These are phyloP conservation scores for Gynandropsis gynandra DNA, from an alignment of 345 rosid species.

Conservation along the genomic window DNA sequence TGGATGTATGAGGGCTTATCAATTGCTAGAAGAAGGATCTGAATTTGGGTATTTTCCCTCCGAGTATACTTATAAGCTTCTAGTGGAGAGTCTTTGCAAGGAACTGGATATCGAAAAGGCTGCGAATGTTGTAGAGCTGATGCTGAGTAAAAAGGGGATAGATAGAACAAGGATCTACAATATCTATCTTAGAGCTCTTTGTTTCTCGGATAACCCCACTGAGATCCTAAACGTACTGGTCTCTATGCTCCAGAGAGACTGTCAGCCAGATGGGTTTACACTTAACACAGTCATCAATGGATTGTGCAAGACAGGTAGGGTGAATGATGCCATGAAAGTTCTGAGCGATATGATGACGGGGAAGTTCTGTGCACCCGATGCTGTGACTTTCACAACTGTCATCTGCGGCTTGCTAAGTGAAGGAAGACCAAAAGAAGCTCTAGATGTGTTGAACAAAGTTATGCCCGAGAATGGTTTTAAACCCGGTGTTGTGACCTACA, in stretches of 20 bases:
- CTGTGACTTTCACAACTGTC: conserved; percentile 60
- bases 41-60: conserved; percentile 58
- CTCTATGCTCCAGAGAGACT: conserved; percentile 62
- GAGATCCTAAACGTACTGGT: conserved; percentile 65
- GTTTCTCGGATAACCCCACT: conserved; percentile 46
- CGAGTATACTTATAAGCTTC: conserved; percentile 60
- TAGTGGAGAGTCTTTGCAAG: conserved; percentile 63
- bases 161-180: conserved; percentile 61
- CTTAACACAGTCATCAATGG: conserved; percentile 75
- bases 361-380: conserved; percentile 68
- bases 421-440: conserved; percentile 57
- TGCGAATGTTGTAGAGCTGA: conserved; percentile 40
- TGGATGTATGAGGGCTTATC: conserved; percentile 73
- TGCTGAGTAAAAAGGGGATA: conserved; percentile 50
- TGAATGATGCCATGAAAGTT: conserved; percentile 64
- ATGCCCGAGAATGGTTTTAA: conserved; percentile 44
- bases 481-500: conserved; percentile 63
- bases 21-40: conserved; percentile 65
- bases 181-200: conserved; percentile 66
- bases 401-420: conserved; percentile 51
- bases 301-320: conserved; percentile 64
- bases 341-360: conserved; percentile 68
- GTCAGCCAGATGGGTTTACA: conserved; percentile 68
- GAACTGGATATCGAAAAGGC: conserved; percentile 50
- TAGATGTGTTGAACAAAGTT: conserved; percentile 36